Evolutionary conservation across 2,329 filamentous ascomycete genomes (phyloP).

Genomic region (Lecanicillium sp.): DNA sequence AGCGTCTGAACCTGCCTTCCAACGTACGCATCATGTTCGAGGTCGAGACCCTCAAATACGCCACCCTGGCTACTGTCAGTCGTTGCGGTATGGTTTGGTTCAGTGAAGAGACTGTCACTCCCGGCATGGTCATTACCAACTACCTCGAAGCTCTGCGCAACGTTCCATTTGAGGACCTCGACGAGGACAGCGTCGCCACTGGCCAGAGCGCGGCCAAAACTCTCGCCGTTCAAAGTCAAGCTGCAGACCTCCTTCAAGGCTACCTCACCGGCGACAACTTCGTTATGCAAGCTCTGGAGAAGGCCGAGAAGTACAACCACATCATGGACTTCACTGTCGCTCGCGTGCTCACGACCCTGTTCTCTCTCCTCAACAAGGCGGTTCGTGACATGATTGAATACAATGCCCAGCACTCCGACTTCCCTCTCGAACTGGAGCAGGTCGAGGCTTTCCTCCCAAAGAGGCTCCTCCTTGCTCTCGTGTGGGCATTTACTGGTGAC

Average conservation of each 20-base stretch:
- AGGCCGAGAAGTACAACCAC: constrained; percentile 76
- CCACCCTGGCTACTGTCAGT: constrained; percentile 96
- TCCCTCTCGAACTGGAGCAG: constrained; percentile 84
- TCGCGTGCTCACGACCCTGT: constrained; percentile 84
- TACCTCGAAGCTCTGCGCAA: constrained; percentile 80
- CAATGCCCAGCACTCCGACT: constrained; percentile 89
- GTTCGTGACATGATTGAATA: constrained; percentile 93
- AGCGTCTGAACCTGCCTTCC: constrained; percentile 86
- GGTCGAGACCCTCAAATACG: constrained; percentile 95
- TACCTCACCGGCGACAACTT: constrained; percentile 76
- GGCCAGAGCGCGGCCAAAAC: constrained; percentile 73
- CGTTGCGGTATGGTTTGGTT: constrained; percentile 99
- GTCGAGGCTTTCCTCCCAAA: constrained; percentile 86
- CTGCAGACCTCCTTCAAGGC: constrained; percentile 71
- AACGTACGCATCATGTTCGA: constrained; percentile 99
- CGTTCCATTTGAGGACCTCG: constrained; percentile 86
- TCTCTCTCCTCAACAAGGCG: constrained; percentile 91
- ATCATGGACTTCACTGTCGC: constrained; percentile 98
- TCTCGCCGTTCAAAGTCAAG: constrained; percentile 68
- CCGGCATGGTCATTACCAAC: constrained; percentile 86
- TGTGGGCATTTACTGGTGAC: constrained; percentile 95
- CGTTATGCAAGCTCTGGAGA: constrained; percentile 67
- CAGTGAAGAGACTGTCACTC: constrained; percentile 92
- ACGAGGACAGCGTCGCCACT: constrained; percentile 78
- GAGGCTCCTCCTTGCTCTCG: constrained; percentile 84